A percentile compares a stretch with the other conserved stretches of the same genome.
Conservation (phyloP, 371 early-diverging fungal species). For the Mucor ambiguus region DNA sequence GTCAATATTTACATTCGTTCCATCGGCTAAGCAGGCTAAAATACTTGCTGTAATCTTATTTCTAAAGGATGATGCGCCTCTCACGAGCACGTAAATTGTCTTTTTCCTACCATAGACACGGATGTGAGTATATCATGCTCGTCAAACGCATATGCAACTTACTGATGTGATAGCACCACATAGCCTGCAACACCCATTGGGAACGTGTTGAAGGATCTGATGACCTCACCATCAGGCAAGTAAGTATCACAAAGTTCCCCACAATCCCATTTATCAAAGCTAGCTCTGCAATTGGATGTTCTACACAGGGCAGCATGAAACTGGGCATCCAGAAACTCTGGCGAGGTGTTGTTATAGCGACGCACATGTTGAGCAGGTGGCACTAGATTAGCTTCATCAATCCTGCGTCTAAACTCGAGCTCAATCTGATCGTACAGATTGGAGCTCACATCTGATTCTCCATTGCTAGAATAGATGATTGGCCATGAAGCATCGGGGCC, state of each 20-base stretch:
- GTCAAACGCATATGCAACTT: background rate
- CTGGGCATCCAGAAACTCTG: background rate
- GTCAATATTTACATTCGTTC: background rate
- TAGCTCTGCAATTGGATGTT: slow-evolving; percentile 24
- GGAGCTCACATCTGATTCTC: background rate
- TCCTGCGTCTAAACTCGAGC: background rate
- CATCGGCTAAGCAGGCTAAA: background rate
- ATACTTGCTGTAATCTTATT: slow-evolving; percentile 10
- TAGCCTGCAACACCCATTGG: slow-evolving; percentile 21
- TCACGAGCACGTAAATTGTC: slow-evolving; percentile 13
- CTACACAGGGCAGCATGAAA: slow-evolving; percentile 17
- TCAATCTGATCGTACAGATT: background rate
- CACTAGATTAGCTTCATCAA: background rate
- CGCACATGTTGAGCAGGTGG: background rate
- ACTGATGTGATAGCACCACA: slow-evolving; percentile 16
- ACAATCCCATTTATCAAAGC: slow-evolving; percentile 29
- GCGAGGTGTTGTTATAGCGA: background rate
- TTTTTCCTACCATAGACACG: slow-evolving; percentile 6
- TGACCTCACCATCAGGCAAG: slow-evolving; percentile 23
- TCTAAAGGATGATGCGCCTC: slow-evolving; percentile 9
- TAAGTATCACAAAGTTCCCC: slow-evolving; percentile 6
- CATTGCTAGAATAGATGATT: background rate
- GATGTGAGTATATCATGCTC: background rate
- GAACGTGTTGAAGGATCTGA: slow-evolving; percentile 18
- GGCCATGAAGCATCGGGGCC: background rate